Conservation (phyloP, 768 basidiomycete species). For the Vararia minispora region DNA sequence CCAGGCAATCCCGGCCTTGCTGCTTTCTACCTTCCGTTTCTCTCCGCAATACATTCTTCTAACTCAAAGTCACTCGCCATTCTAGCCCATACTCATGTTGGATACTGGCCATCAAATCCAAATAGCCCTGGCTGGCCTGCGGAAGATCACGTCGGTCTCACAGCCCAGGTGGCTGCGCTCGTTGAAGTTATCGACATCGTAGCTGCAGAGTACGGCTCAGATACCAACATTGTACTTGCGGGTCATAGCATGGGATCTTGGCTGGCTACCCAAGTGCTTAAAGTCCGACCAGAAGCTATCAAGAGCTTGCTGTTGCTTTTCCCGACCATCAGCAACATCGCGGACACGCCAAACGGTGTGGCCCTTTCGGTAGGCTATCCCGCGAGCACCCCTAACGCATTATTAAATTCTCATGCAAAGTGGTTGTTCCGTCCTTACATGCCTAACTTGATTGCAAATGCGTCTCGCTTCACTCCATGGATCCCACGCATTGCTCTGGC, state of each 20-base stretch:
- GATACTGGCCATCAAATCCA: slow-evolving; percentile 22
- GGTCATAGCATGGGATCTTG: slow-evolving; percentile 71
- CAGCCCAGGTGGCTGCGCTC: slow-evolving; percentile 42
- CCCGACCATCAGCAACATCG: slow-evolving; percentile 58
- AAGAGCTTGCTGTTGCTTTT: slow-evolving; percentile 49
- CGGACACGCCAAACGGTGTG: slow-evolving; percentile 51
- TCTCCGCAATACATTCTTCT: slow-evolving; percentile 34
- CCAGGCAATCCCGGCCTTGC: slow-evolving; percentile 48
- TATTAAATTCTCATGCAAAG: slow-evolving; percentile 19
- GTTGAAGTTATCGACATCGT: slow-evolving; percentile 43
- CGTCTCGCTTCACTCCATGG: slow-evolving; percentile 32
- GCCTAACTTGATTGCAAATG: slow-evolving; percentile 30
- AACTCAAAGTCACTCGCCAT: slow-evolving; percentile 33
- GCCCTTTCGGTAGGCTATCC: slow-evolving; percentile 38
- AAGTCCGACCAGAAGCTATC: slow-evolving; percentile 28
- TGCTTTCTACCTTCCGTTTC: slow-evolving; percentile 58
- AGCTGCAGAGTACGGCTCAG: slow-evolving; percentile 20
- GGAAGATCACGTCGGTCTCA: slow-evolving; percentile 24
- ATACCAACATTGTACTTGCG: slow-evolving; percentile 32
- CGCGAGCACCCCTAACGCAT: neutral
- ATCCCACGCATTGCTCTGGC: slow-evolving; percentile 31
- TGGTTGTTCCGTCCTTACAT: slow-evolving; percentile 35
- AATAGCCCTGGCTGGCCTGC: slow-evolving; percentile 17
- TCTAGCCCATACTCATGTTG: slow-evolving; percentile 51
- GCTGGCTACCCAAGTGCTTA: slow-evolving; percentile 45